Evolutionary conservation across 495 filamentous ascomycete genomes (phyloP).

Genomic region (Parathielavia appendiculata): DNA sequence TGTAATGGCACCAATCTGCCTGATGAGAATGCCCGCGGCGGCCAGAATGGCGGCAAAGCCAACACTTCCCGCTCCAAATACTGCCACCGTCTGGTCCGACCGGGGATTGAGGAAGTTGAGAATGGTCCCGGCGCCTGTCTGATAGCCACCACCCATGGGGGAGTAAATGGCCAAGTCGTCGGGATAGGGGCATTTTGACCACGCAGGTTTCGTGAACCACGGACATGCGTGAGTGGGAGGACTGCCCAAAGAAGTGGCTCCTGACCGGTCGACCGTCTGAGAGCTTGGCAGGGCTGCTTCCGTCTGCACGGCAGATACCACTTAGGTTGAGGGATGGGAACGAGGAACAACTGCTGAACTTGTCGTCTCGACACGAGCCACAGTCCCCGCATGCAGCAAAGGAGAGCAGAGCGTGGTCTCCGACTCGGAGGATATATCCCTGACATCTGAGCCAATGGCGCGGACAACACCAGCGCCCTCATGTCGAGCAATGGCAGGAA

Average conservation of each 20-base stretch:
- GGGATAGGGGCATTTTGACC: constrained; percentile 28
- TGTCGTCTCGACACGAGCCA: constrained; percentile 25
- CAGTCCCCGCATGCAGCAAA: constrained; percentile 35
- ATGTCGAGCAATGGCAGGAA: constrained; percentile 47
- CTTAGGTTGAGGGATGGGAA: constrained; percentile 33
- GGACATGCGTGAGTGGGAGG: constrained; percentile 34
- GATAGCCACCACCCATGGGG: constrained; percentile 41
- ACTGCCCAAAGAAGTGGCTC: constrained; percentile 45
- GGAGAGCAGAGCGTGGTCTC: constrained; percentile 44
- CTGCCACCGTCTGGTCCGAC: constrained; percentile 24
- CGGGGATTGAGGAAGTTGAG: constrained; percentile 35
- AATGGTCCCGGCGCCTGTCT: constrained; percentile 41
- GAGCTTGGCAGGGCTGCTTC: constrained; percentile 15
- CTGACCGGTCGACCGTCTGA: constrained; percentile 29
- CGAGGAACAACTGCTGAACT: constrained; percentile 30
- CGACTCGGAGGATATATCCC: constrained; percentile 34
- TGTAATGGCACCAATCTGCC: constrained; percentile 40
- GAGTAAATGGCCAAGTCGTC: constrained; percentile 32
- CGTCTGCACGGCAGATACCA: constrained; percentile 16
- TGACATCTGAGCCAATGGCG: constrained; percentile 39
- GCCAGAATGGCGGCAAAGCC: constrained; percentile 39
- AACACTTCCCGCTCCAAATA: constrained; percentile 43
- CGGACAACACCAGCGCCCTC: constrained; percentile 50
- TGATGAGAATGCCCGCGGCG: constrained; percentile 21
- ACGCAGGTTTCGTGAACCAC: constrained; percentile 31